phyloP scores from a whole-genome alignment of 2,329 filamentous ascomycete species.

The Trichophyton verrucosum region DNA sequence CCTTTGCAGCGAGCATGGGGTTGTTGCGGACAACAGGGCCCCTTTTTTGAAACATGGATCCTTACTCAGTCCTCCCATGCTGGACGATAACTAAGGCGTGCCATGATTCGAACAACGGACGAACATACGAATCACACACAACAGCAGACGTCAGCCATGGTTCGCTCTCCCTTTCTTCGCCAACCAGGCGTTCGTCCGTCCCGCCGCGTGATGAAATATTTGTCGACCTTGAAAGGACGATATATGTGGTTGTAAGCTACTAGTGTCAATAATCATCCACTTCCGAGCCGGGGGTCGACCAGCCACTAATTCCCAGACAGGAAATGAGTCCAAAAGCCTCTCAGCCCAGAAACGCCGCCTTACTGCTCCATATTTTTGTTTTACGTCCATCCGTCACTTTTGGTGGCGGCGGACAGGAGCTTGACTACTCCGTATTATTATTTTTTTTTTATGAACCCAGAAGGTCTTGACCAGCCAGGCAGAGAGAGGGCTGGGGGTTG shows the following conservation, averaged over 20 bases:
- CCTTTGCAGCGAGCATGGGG: background rate
- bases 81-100: background rate
- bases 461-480: background rate
- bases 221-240: background rate
- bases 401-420: background rate
- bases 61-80: background rate
- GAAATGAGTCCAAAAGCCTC: slow-evolving; percentile 6
- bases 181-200: background rate
- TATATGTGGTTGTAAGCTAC: background rate
- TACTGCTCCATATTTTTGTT: background rate
- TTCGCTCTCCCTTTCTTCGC: background rate
- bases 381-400: background rate
- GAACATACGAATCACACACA: background rate
- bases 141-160: background rate
- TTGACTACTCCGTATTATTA: background rate
- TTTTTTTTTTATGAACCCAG: background rate
- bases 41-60: background rate
- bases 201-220: background rate
- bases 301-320: slow-evolving; percentile 5
- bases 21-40: background rate
- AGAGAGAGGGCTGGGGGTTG: background rate
- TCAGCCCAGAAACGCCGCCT: background rate
- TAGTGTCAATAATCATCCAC: slow-evolving; percentile 1
- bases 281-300: background rate
- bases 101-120: background rate